Percentiles rank a stretch among this genome's conserved stretches.
phyloP scores from a whole-genome alignment of 2,329 filamentous ascomycete genomes.

The Colletotrichum viniferum region DNA sequence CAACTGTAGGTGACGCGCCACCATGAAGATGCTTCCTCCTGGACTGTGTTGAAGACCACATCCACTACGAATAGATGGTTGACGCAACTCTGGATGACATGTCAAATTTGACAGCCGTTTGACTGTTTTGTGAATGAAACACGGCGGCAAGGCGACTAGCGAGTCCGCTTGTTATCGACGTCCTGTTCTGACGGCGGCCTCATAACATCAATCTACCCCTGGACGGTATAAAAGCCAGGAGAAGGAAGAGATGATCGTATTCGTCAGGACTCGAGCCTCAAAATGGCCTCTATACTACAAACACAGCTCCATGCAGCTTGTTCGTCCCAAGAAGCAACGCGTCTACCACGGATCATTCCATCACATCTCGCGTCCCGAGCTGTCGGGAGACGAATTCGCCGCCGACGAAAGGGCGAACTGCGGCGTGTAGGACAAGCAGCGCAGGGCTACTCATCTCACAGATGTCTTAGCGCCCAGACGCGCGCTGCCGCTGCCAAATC shows the following conservation, averaged over 20 bases:
- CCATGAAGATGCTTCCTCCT: not conserved
- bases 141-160: not conserved
- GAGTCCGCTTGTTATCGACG: not conserved
- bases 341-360: not conserved
- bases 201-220: not conserved
- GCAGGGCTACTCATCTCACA: not conserved
- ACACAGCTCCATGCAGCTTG: not conserved
- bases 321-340: not conserved
- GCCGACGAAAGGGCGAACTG: not conserved
- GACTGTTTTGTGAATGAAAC: not conserved
- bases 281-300: not conserved
- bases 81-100: too few relatives aligned
- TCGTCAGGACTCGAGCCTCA: not conserved
- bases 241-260: not conserved
- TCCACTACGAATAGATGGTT: too few relatives aligned
- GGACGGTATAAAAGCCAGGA: not conserved
- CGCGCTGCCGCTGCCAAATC: not conserved
- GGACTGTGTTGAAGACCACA: too few relatives aligned
- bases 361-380: not conserved
- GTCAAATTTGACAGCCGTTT: not conserved
- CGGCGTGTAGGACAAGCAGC: not conserved
- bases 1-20: not conserved
- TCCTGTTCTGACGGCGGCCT: fast-evolving
- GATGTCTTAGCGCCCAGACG: not conserved
- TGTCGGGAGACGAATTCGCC: not conserved